These are phyloP conservation scores for Pseudogymnoascus sp. DNA, from an alignment of 2,329 filamentous ascomycete species.

Conservation along the genomic window DNA sequence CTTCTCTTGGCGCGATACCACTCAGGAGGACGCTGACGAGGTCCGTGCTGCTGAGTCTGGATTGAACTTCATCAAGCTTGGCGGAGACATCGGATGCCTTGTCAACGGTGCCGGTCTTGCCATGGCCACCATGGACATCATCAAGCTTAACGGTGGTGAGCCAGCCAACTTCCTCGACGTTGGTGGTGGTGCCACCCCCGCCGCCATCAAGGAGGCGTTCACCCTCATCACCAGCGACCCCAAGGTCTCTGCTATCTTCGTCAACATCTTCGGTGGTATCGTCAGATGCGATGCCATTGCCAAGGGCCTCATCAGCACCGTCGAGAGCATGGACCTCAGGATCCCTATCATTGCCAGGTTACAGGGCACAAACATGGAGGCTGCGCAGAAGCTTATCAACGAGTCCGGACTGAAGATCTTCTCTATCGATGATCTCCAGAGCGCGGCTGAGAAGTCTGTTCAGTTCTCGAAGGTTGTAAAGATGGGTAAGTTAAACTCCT, in stretches of 20 bases:
- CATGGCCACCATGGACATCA: conserved; percentile 99
- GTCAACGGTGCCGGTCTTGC: conserved; percentile 98
- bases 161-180: conserved; percentile 99
- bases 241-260: conserved; percentile 97
- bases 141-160: conserved; percentile 95
- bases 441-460: conserved; percentile 92
- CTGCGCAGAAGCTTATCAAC: conserved; percentile 86
- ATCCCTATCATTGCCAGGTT: conserved; percentile 95
- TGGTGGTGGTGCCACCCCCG: conserved; percentile 91
- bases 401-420: conserved; percentile 99
- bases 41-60: conserved; percentile 91
- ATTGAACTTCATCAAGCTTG: conserved; percentile 99
- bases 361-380: conserved; percentile 97
- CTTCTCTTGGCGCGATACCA: conserved; percentile 86
- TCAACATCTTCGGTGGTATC: conserved; percentile 99
- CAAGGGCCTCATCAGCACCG: conserved; percentile 89
- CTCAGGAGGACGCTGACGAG: conserved; percentile 95
- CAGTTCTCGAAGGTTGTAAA: conserved; percentile 99
- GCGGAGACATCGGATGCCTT: conserved; percentile 97
- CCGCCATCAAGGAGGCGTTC: conserved; percentile 95
- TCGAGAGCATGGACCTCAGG: conserved; percentile 88
- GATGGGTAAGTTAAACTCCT: conserved; percentile 60
- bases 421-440: conserved; percentile 97
- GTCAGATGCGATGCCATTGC: conserved; percentile 97
- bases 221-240: conserved; percentile 97